Conservation (phyloP, 306 rosid species). For the Sicyos baderoa region DNA sequence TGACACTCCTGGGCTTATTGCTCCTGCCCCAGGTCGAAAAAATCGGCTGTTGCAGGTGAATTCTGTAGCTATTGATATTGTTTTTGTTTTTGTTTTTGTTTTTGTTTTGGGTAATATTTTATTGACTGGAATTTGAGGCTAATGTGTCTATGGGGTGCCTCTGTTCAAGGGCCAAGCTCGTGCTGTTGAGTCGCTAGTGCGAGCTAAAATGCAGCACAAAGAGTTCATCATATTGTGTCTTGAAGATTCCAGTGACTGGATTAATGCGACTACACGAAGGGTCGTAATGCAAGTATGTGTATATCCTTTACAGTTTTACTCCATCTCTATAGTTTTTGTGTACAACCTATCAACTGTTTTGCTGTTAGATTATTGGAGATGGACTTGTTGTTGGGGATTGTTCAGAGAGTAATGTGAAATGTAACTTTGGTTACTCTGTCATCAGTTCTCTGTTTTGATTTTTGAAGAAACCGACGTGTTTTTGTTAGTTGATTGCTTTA, state of each 20-base stretch:
- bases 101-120: neutral
- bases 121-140: neutral
- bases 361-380: neutral
- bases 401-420: neutral
- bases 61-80: neutral
- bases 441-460: neutral
- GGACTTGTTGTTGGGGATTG: neutral
- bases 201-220: constrained; percentile 91
- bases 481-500: constrained; percentile 7
- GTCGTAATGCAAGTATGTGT: constrained; percentile 76
- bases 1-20: constrained; percentile 88
- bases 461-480: no score
- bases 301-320: neutral
- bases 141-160: constrained; percentile 12
- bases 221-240: constrained; percentile 85
- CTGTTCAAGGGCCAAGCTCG: constrained; percentile 58
- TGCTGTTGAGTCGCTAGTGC: constrained; percentile 76
- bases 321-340: constrained; percentile 7
- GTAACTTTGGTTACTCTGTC: neutral
- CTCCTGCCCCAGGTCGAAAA: constrained; percentile 90
- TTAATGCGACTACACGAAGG: constrained; percentile 79
- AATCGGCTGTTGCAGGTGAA: constrained; percentile 61
- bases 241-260: constrained; percentile 95
- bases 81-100: neutral
- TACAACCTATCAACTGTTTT: neutral